Conservation (phyloP, 805 yeast species). For the Kluyveromyces starmeri region DNA sequence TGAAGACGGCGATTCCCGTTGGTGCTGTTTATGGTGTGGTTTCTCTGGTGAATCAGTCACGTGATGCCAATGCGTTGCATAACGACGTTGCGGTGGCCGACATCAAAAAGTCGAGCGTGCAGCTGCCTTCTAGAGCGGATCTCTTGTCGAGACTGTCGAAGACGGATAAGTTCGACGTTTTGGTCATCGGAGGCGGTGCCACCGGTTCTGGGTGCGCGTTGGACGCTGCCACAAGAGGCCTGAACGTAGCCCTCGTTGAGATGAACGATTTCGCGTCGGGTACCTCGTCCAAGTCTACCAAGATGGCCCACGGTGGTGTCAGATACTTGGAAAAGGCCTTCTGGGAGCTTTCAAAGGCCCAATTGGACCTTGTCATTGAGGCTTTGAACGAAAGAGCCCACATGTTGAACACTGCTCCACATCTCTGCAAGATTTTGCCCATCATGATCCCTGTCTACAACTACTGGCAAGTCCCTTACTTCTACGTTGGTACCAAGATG, state of each 20-base stretch:
- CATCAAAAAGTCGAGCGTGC: constrained; percentile 13
- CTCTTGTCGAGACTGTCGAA: constrained; percentile 40
- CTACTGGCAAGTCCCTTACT: constrained; percentile 94
- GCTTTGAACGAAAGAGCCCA: constrained; percentile 82
- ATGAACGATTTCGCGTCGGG: constrained; percentile 87
- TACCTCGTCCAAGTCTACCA: constrained; percentile 88
- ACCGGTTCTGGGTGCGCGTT: constrained; percentile 90
- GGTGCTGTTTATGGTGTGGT: constrained; percentile 9
- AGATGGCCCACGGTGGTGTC: constrained; percentile 97
- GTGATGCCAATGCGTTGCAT: constrained; percentile 6
- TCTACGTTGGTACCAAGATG: constrained; percentile 82
- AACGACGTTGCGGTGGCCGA: constrained; percentile 10
- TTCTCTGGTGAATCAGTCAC: constrained; percentile 4
- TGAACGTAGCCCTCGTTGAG: constrained; percentile 80
- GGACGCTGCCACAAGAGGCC: constrained; percentile 85
- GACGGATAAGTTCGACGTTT: constrained; percentile 57
- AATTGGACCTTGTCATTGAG: constrained; percentile 79
- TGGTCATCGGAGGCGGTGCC: constrained; percentile 94
- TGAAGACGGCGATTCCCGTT: constrained; percentile 1
- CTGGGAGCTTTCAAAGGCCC: constrained; percentile 84
- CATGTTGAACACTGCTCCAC: constrained; percentile 86
- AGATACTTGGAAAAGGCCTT: constrained; percentile 91
- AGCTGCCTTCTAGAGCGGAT: constrained; percentile 43
- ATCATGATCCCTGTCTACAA: constrained; percentile 93
- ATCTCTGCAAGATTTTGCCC: constrained; percentile 75